Base-by-base conservation (phyloP, 306 rosid genomes). In the Quercus agrifolia region DNA sequence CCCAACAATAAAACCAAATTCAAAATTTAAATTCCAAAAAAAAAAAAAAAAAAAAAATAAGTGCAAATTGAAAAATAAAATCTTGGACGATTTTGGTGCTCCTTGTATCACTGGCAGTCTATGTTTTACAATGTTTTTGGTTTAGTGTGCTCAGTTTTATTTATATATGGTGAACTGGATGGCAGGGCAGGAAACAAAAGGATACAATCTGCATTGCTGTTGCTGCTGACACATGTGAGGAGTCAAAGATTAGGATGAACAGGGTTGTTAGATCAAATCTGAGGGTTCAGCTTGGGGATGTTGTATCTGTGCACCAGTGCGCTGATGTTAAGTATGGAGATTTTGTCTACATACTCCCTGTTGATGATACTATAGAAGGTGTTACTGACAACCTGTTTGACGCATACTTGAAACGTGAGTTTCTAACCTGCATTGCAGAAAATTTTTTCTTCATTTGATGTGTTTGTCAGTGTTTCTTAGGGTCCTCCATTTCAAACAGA, bases 241-340 rank as follows among this genome's bases (percentile, higher is more conserved):
- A 77, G 76, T 78, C 83, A 4, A 88, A 54, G 81, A 86, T 88
- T 38, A 81, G 86, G 73, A 86, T 88, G 88, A 88, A 88, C 80
- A 83, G 86, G 73, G 86, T 88, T 81, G 89, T 88, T 54, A 86
- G 91, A 66, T 83, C 89, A 1, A 88, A 88, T 79, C 67, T 88
- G 86, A 75, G 89, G 73, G 91, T 88, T 74, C 82, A 89, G 35
- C 88, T 88, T 73, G 88, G 91, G 57, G 91, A 88, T 80, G 91
- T 88, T 35, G 88, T 88, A 74, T 85, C 89, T 73, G 89, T 88
- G 56, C 91, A 88, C 68, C 89, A 83, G 69, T 88, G 89, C 74
- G 55, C 86, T 1, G 91, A 88, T 79, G 91, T 88, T 28, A 88
- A 85, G 77, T 88, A 83, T 78, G 91, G 91, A 72, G 85, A 78